Conservation (phyloP, 805 yeast species). For the Wickerhamomyces alni region DNA sequence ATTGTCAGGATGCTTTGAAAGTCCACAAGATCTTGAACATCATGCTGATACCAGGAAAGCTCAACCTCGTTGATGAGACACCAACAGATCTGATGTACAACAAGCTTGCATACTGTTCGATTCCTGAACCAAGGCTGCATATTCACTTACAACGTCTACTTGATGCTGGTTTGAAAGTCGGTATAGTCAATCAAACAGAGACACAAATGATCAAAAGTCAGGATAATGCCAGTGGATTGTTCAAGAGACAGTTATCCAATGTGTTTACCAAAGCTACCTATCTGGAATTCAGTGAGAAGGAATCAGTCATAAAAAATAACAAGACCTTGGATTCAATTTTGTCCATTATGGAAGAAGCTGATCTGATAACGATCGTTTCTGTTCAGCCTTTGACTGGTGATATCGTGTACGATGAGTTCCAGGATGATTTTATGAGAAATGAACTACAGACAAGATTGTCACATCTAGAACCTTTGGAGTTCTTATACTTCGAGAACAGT, state of each 20-base stretch:
- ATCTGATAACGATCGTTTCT: slow-evolving; percentile 45
- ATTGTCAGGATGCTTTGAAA: slow-evolving; percentile 73
- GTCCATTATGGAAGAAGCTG: slow-evolving; percentile 32
- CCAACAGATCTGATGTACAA: slow-evolving; percentile 43
- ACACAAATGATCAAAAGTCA: slow-evolving; percentile 65
- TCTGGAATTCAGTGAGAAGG: slow-evolving; percentile 48
- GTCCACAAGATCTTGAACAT: slow-evolving; percentile 66
- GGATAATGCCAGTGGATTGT: slow-evolving; percentile 45
- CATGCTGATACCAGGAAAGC: slow-evolving; percentile 66
- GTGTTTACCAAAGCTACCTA: slow-evolving; percentile 83
- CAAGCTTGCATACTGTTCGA: slow-evolving; percentile 75
- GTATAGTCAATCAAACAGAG: slow-evolving; percentile 81
- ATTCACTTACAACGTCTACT: slow-evolving; percentile 72
- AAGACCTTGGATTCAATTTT: slow-evolving; percentile 39
- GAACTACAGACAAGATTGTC: slow-evolving; percentile 69
- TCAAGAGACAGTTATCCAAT: slow-evolving; percentile 61
- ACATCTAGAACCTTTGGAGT: slow-evolving; percentile 75
- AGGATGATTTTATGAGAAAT: slow-evolving; percentile 49
- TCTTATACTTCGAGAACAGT: slow-evolving; percentile 40
- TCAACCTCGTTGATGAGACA: slow-evolving; percentile 44
- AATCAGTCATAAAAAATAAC: slow-evolving; percentile 20
- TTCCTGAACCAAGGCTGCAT: slow-evolving; percentile 73
- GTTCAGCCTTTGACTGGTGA: slow-evolving; percentile 74
- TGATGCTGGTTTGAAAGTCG: slow-evolving; percentile 71
- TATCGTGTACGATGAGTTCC: slow-evolving; percentile 63